A percentile compares a stretch with the other conserved stretches of the same genome.
Evolutionary conservation across 2,329 filamentous ascomycete genomes (phyloP).

Genomic region (Aspergillus hiratsukae): DNA sequence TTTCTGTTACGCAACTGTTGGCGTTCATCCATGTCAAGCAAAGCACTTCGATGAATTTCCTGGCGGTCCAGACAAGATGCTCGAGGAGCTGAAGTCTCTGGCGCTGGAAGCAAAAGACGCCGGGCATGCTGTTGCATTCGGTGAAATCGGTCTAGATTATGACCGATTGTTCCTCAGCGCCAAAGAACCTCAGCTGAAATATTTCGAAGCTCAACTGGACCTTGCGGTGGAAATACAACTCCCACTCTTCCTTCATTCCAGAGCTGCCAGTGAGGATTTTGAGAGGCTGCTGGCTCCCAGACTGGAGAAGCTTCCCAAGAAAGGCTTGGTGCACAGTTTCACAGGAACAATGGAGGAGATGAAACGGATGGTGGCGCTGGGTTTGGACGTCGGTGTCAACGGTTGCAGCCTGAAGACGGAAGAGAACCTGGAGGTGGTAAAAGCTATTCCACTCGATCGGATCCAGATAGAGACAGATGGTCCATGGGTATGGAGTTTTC

Average conservation of each 20-base stretch:
- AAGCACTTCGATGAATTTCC: conserved; percentile 65
- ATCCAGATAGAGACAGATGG: conserved; percentile 96
- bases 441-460: conserved; percentile 68
- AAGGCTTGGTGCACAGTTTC: conserved; percentile 90
- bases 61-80: conserved; percentile 41
- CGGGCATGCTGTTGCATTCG: conserved; percentile 71
- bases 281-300: conserved; percentile 62
- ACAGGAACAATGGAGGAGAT: conserved; percentile 86
- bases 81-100: conserved; percentile 60
- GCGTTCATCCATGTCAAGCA: conserved; percentile 88
- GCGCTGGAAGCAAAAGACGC: conserved; percentile 55
- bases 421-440: conserved; percentile 83
- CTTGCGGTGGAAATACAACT: conserved; percentile 72
- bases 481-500: conserved; percentile 58
- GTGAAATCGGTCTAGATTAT: conserved; percentile 95
- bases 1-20: conserved; percentile 82
- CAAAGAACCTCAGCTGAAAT: conserved; percentile 73
- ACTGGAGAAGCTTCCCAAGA: conserved; percentile 64
- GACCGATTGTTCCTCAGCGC: conserved; percentile 81
- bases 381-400: conserved; percentile 90
- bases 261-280: conserved; percentile 83
- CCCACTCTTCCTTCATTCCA: conserved; percentile 87
- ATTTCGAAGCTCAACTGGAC: conserved; percentile 77
- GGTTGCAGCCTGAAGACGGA: conserved; percentile 93
- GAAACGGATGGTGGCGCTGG: conserved; percentile 70